A percentile compares a stretch with the other conserved stretches of the same genome.
phyloP scores from a whole-genome alignment of 768 basidiomycete species.

The Punctularia strigosozonata region DNA sequence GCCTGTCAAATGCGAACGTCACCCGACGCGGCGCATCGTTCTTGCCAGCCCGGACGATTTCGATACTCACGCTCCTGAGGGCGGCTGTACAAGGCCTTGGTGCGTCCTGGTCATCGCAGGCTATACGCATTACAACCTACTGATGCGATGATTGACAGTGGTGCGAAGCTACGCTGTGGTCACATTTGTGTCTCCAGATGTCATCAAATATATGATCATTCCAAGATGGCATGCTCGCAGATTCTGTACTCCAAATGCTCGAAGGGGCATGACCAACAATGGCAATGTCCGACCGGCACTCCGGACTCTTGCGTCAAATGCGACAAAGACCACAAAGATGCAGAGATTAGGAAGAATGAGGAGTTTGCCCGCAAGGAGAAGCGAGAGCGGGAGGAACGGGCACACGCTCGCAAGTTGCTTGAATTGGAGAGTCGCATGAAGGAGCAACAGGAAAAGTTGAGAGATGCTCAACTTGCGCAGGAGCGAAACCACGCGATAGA shows the following conservation, averaged over 20 bases:
- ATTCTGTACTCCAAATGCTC: constrained; percentile 28
- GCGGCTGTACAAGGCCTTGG: constrained; percentile 54
- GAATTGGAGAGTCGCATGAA: constrained; percentile 31
- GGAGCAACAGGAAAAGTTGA: constrained; percentile 17
- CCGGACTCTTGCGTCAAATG: constrained; percentile 33
- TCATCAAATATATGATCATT: constrained; percentile 42
- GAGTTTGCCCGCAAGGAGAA: constrained; percentile 30
- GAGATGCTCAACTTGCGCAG: constrained; percentile 24
- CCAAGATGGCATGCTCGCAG: constrained; percentile 36
- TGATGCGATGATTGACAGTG: constrained; percentile 22
- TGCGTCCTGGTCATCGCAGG: constrained; percentile 15
- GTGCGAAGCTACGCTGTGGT: constrained; percentile 33
- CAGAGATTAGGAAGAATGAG: constrained; percentile 26
- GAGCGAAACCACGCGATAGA: constrained; percentile 23
- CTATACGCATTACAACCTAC: background rate
- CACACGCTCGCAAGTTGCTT: constrained; percentile 29
- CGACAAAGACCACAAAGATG: constrained; percentile 29
- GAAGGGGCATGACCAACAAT: constrained; percentile 28
- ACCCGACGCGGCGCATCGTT: constrained; percentile 27
- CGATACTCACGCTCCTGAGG: constrained; percentile 40
- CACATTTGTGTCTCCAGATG: constrained; percentile 52
- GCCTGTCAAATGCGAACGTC: constrained; percentile 46
- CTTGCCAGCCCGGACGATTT: constrained; percentile 36
- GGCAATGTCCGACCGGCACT: constrained; percentile 29
- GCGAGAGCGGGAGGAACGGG: constrained; percentile 31